A percentile compares a stretch with the other conserved stretches of the same genome.
phyloP scores from a whole-genome alignment of 192 early-diverging fungal species.

The Diversispora epigaea region DNA sequence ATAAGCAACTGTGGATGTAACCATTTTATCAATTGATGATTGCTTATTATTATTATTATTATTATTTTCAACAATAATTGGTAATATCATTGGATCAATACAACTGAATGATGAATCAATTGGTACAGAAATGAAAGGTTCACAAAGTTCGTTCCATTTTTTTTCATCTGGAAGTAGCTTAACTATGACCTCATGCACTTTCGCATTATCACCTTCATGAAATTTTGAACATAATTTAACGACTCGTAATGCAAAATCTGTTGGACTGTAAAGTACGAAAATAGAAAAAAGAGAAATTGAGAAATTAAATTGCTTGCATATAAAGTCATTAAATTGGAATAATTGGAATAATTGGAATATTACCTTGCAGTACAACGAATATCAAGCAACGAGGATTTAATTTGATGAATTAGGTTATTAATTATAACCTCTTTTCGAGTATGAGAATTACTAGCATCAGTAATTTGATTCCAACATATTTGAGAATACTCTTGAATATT shows the following conservation, averaged over 20 bases:
- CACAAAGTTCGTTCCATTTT: conserved; percentile 44
- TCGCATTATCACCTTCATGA: not conserved
- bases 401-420: not conserved
- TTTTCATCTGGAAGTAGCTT: conserved; percentile 38
- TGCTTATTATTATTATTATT: not conserved
- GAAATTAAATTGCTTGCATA: not conserved
- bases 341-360: not conserved
- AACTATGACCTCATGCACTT: conserved; percentile 1
- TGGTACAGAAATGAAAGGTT: conserved; percentile 30
- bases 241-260: conserved; percentile 45
- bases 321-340: not conserved
- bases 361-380: conserved; percentile 25
- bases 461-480: conserved; percentile 4
- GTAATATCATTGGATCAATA: conserved; percentile 18
- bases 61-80: not conserved
- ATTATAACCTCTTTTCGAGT: not conserved
- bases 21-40: not conserved
- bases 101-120: conserved; percentile 32
- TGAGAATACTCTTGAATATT: not conserved
- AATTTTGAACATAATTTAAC: conserved; percentile 34
- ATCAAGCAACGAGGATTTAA: conserved; percentile 21
- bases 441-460: not conserved
- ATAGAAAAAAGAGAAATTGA: not conserved
- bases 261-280: conserved; percentile 39
- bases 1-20: conserved; percentile 30